Evolutionary conservation across 768 basidiomycete genomes (phyloP).

Genomic region (Hygrophoropsis aurantiaca): DNA sequence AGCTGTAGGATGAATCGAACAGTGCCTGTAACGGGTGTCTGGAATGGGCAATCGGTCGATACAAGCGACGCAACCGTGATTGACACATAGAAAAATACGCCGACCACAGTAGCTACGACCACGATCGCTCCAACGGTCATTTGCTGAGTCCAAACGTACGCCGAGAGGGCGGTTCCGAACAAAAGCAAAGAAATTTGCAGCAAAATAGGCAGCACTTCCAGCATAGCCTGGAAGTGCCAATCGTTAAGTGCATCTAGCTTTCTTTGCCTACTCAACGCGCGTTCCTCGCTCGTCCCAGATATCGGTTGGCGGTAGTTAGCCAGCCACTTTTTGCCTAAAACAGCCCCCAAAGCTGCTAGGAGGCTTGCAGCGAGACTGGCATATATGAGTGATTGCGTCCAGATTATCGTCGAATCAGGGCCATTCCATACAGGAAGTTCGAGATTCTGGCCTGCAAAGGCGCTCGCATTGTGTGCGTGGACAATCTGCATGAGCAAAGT

Average conservation of each 20-base stretch:
- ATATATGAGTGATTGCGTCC: too few species aligned
- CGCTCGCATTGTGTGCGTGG: too few species aligned
- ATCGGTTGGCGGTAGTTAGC: too few species aligned
- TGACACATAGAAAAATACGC: background rate
- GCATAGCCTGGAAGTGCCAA: background rate
- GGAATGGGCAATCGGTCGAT: conserved; percentile 1
- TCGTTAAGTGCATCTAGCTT: conserved; percentile 2
- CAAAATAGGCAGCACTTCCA: conserved; percentile 1
- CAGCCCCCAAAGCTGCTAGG: too few species aligned
- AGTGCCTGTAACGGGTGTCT: background rate
- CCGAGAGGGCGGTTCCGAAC: conserved; percentile 1
- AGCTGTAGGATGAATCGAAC: background rate
- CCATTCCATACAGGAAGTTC: too few species aligned
- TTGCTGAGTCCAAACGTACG: conserved; percentile 1
- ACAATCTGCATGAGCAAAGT: too few species aligned
- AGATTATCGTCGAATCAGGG: too few species aligned
- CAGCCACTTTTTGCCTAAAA: too few species aligned
- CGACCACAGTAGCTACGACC: background rate
- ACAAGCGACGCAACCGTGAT: background rate
- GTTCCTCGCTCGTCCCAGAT: conserved; percentile 10
- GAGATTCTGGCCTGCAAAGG: too few species aligned
- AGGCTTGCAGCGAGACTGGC: too few species aligned
- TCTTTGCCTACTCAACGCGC: conserved; percentile 1
- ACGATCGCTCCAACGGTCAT: background rate
- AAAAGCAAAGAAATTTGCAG: conserved; percentile 8